phyloP scores from a whole-genome alignment of 1,284 basidiomycete species.

The Trametes sp. region DNA sequence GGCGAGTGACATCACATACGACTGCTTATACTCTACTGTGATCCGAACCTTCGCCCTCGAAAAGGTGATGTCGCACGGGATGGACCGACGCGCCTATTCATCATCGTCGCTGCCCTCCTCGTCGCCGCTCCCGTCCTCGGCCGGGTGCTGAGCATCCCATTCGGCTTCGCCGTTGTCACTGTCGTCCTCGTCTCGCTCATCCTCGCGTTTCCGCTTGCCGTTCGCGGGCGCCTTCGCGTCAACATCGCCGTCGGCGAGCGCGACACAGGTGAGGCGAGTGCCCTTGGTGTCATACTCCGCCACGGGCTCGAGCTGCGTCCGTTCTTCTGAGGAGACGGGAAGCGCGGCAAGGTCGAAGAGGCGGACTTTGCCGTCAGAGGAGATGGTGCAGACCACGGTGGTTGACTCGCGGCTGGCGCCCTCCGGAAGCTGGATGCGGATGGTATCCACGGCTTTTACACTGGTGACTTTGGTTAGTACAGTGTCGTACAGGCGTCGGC shows the following conservation, averaged over 20 bases:
- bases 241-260: conserved; percentile 67
- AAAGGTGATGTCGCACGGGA: too few species aligned
- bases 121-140: conserved; percentile 4
- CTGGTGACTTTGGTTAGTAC: conserved; percentile 44
- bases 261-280: conserved; percentile 82
- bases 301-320: conserved; percentile 58
- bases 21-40: too few species aligned
- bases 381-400: conserved; percentile 75
- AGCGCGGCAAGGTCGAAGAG: conserved; percentile 76
- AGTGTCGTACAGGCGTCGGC: background rate
- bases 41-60: too few species aligned
- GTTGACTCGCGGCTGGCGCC: conserved; percentile 51
- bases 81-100: conserved; percentile 15
- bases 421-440: conserved; percentile 61
- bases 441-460: conserved; percentile 75
- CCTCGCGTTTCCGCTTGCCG: conserved; percentile 50
- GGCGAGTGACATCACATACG: too few species aligned
- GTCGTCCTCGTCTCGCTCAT: conserved; percentile 33
- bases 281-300: conserved; percentile 85
- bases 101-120: conserved; percentile 9
- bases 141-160: conserved; percentile 19
- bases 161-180: conserved; percentile 23
- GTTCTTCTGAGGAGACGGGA: conserved; percentile 34
- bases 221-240: conserved; percentile 30
- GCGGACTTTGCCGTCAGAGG: conserved; percentile 86